phyloP scores from a whole-genome alignment of 1,284 basidiomycete species.

The Flammula alnicola region DNA sequence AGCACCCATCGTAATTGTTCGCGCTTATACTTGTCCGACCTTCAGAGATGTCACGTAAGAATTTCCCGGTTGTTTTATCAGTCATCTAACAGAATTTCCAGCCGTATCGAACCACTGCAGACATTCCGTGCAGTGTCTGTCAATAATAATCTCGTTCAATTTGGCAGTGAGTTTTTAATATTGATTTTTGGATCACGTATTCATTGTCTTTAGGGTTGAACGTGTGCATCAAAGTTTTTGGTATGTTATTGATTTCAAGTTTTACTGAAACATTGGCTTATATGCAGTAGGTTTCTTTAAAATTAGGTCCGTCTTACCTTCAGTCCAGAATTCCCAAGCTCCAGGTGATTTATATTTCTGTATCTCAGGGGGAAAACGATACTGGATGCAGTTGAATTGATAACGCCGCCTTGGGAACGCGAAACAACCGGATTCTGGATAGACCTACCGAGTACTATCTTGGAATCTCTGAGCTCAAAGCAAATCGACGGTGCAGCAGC shows the following conservation, averaged over 20 bases:
- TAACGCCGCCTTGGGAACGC: slow-evolving; percentile 80
- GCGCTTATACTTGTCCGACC: too few relatives aligned
- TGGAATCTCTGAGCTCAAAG: slow-evolving; percentile 60
- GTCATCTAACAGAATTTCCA: slow-evolving; percentile 30
- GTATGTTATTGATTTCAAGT: slow-evolving; percentile 49
- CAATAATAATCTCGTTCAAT: slow-evolving; percentile 66
- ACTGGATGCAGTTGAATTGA: slow-evolving; percentile 80
- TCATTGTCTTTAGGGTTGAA: slow-evolving; percentile 56
- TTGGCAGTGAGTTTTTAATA: slow-evolving; percentile 61
- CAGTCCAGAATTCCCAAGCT: neutral
- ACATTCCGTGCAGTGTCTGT: slow-evolving; percentile 80
- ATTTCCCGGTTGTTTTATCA: neutral
- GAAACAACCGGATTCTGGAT: slow-evolving; percentile 86
- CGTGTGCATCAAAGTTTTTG: slow-evolving; percentile 77
- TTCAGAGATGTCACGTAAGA: slow-evolving; percentile 77
- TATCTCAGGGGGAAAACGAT: slow-evolving; percentile 61
- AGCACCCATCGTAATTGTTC: slow-evolving; percentile 3
- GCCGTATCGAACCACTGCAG: slow-evolving; percentile 80
- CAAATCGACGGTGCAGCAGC: slow-evolving; percentile 70
- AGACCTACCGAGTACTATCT: slow-evolving; percentile 67
- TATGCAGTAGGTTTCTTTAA: slow-evolving; percentile 72
- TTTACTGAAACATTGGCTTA: slow-evolving; percentile 69
- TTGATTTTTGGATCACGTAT: neutral
- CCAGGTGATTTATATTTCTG: neutral
- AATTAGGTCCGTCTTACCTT: slow-evolving; percentile 49